Percentiles rank a stretch among this genome's conserved stretches.
Evolutionary conservation across 2,329 filamentous ascomycete genomes (phyloP).

Genomic region (Cladosporium halotolerans): DNA sequence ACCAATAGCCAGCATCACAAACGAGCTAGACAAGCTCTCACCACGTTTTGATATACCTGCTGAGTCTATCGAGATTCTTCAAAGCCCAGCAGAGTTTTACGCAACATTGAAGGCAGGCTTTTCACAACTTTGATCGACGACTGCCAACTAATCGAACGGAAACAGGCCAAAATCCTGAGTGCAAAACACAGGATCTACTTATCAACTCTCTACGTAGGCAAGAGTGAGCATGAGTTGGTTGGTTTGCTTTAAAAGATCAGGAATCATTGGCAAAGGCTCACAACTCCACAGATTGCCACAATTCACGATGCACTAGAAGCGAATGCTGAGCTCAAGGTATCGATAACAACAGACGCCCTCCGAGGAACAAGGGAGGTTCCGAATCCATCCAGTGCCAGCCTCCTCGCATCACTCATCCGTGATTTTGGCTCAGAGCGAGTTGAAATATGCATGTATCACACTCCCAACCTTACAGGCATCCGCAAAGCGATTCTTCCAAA

Average conservation of each 20-base stretch:
- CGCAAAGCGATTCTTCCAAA: slow-evolving; percentile 78
- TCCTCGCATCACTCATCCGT: slow-evolving; percentile 73
- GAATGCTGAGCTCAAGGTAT: slow-evolving; percentile 73
- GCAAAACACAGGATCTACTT: slow-evolving; percentile 79
- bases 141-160: slow-evolving; percentile 1
- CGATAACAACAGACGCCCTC: slow-evolving; percentile 84
- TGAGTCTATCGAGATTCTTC: slow-evolving; percentile 71
- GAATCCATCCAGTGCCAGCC: slow-evolving; percentile 75
- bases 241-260: slow-evolving; percentile 13
- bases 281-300: slow-evolving; percentile 56
- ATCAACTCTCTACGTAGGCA: slow-evolving; percentile 95
- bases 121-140: not conserved
- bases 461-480: slow-evolving; percentile 83
- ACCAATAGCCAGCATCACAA: slow-evolving; percentile 54
- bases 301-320: slow-evolving; percentile 66
- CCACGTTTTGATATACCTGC: slow-evolving; percentile 84
- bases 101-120: slow-evolving; percentile 70
- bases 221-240: slow-evolving; percentile 80
- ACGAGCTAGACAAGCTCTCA: slow-evolving; percentile 79
- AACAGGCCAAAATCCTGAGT: slow-evolving; percentile 68
- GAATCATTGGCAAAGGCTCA: not conserved
- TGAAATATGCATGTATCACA: slow-evolving; percentile 96
- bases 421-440: slow-evolving; percentile 82
- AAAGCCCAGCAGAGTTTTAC: slow-evolving; percentile 84
- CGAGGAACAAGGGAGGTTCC: slow-evolving; percentile 89